Conservation (phyloP, 2,329 filamentous ascomycete genomes). For the Chalaropsis thielavioides region DNA sequence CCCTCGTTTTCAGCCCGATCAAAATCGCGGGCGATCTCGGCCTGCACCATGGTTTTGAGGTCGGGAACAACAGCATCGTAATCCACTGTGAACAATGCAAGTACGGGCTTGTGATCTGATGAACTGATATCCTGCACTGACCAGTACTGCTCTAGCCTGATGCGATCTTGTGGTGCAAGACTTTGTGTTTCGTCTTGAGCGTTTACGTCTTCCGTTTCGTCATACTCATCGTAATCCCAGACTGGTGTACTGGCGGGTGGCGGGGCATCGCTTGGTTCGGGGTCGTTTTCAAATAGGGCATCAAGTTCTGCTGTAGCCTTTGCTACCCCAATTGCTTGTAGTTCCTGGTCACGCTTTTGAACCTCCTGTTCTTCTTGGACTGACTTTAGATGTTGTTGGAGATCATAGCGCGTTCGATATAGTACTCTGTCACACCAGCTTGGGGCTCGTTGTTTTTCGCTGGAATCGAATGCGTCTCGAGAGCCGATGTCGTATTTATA, state of each 20-base stretch:
- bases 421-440: constrained; percentile 96
- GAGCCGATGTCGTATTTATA: constrained; percentile 98
- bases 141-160: constrained; percentile 53
- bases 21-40: constrained; percentile 74
- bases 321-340: constrained; percentile 66
- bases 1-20: constrained; percentile 88
- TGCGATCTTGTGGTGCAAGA: constrained; percentile 22
- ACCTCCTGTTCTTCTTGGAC: constrained; percentile 50
- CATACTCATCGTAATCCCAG: constrained; percentile 16
- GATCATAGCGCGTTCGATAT: constrained; percentile 62
- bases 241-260: constrained; percentile 26
- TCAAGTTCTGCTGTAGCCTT: constrained; percentile 61
- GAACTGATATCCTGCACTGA: constrained; percentile 82
- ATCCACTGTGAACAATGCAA: constrained; percentile 66
- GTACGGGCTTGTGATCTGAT: constrained; percentile 88
- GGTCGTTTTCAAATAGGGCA: constrained; percentile 82
- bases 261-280: constrained; percentile 53
- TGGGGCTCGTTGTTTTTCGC: constrained; percentile 81
- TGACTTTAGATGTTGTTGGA: constrained; percentile 48
- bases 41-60: constrained; percentile 67
- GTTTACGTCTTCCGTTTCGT: constrained; percentile 10
- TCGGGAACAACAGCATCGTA: constrained; percentile 80
- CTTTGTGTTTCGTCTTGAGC: not conserved
- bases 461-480: constrained; percentile 81
- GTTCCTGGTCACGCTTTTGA: constrained; percentile 59